These are phyloP conservation scores for Chlamydomonas incerta DNA, from an alignment of 139 green algal genomes.

Conservation along the genomic window DNA sequence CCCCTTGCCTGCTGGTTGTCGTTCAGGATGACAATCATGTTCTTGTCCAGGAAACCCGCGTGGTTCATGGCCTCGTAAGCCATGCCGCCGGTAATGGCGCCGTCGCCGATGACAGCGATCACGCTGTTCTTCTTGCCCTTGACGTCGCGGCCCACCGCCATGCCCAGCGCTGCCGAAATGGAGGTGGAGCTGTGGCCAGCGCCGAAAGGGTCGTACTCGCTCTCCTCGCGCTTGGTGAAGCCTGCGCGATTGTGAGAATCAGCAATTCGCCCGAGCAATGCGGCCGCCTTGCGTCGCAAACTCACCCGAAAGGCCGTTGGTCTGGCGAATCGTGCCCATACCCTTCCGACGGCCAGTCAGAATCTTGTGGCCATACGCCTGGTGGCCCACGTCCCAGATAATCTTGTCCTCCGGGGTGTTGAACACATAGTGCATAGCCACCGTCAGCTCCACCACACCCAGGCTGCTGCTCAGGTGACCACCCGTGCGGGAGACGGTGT, in stretches of 20 bases:
- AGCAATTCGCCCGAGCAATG: background rate
- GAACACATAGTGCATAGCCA: slow-evolving; percentile 99
- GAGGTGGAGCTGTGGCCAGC: slow-evolving; percentile 96
- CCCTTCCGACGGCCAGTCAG: slow-evolving; percentile 89
- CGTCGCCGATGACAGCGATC: slow-evolving; percentile 97
- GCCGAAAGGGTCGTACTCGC: slow-evolving; percentile 97
- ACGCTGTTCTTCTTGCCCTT: slow-evolving; percentile 85
- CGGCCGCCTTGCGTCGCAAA: too few species aligned
- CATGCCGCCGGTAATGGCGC: slow-evolving; percentile 99
- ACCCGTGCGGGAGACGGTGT: slow-evolving; percentile 91
- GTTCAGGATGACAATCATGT: slow-evolving; percentile 99
- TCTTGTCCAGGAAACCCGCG: slow-evolving; percentile 98
- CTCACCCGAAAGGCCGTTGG: slow-evolving; percentile 89
- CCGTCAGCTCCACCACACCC: slow-evolving; percentile 97
- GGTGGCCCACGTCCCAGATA: slow-evolving; percentile 95
- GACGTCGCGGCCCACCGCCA: slow-evolving; percentile 96
- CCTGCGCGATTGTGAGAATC: slow-evolving; percentile 61
- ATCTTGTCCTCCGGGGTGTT: slow-evolving; percentile 96
- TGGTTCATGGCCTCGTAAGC: slow-evolving; percentile 99
- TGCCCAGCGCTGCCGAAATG: slow-evolving; percentile 96
- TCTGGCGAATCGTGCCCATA: slow-evolving; percentile 96
- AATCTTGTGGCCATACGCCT: slow-evolving; percentile 99
- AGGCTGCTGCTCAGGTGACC: slow-evolving; percentile 95
- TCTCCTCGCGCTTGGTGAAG: slow-evolving; percentile 97
- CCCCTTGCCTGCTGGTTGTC: slow-evolving; percentile 95